Conservation (phyloP, 352 stramenopile genomes). For the Globisporangium heterothallicum region DNA sequence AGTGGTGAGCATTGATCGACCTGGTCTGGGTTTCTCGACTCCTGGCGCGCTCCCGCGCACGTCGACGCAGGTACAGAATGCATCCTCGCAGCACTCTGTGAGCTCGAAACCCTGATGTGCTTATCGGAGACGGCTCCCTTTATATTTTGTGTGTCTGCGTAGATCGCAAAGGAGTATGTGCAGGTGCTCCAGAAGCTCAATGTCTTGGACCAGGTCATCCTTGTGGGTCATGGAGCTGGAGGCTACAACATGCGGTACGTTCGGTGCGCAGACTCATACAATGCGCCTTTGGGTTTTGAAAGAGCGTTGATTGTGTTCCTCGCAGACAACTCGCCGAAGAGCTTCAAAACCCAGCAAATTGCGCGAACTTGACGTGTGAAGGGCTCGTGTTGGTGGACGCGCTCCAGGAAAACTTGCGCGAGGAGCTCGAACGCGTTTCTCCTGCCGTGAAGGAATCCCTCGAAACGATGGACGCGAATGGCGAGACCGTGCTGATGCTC, state of each 20-base stretch:
- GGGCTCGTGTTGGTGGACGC: constrained; percentile 72
- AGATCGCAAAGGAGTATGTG: constrained; percentile 63
- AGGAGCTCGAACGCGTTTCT: constrained; percentile 60
- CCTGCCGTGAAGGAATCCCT: constrained; percentile 47
- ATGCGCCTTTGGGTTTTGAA: too few species aligned
- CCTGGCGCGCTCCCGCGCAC: constrained; percentile 40
- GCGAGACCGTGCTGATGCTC: constrained; percentile 45
- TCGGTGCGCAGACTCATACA: not conserved
- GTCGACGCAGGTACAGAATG: constrained; percentile 25
- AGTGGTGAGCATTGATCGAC: constrained; percentile 64
- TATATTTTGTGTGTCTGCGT: not conserved
- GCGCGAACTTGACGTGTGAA: constrained; percentile 27
- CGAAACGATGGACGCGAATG: constrained; percentile 54
- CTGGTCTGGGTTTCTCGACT: constrained; percentile 67
- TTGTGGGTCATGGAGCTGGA: constrained; percentile 66
- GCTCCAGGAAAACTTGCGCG: constrained; percentile 57
- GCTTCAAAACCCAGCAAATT: constrained; percentile 19
- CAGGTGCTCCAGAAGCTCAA: constrained; percentile 53
- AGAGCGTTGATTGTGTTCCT: not conserved
- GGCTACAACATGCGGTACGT: constrained; percentile 76
- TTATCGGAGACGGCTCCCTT: not conserved
- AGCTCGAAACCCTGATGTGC: not conserved
- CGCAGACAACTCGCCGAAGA: constrained; percentile 40
- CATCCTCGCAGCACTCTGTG: not conserved
- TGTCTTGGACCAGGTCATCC: constrained; percentile 48